These are phyloP conservation scores for Micractinium conductrix DNA, from an alignment of 139 green algal species.

Conservation along the genomic window DNA sequence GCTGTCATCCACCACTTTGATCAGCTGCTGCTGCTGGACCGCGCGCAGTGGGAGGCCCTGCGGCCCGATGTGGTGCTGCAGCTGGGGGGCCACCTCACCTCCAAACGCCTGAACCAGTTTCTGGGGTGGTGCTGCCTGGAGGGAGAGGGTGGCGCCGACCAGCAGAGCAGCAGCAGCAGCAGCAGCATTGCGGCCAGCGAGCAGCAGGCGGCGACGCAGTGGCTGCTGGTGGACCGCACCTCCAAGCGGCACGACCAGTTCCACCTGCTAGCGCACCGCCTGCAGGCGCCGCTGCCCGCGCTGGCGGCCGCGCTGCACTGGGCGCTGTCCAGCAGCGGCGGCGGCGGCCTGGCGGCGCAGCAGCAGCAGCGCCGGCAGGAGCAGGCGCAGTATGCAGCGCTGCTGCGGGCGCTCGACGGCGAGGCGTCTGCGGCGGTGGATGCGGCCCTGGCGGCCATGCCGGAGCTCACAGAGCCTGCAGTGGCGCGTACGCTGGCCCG, in stretches of 20 bases:
- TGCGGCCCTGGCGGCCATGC: constrained; percentile 38
- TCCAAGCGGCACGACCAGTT: constrained; percentile 79
- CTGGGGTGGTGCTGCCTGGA: constrained; percentile 74
- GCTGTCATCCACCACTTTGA: constrained; percentile 77
- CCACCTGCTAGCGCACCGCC: constrained; percentile 70
- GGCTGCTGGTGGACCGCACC: constrained; percentile 58
- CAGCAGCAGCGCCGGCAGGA: constrained; percentile 1
- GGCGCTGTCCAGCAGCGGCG: not conserved
- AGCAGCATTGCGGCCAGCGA: not conserved
- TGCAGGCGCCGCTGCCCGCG: constrained; percentile 56
- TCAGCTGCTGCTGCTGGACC: constrained; percentile 74
- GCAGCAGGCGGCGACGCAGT: constrained; percentile 23
- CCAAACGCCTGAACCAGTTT: constrained; percentile 87
- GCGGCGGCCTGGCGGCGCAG: too few relatives aligned
- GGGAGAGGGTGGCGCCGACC: constrained; percentile 1
- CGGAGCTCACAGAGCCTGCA: constrained; percentile 67
- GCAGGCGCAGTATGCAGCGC: constrained; percentile 36
- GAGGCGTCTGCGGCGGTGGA: constrained; percentile 50
- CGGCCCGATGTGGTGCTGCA: constrained; percentile 86
- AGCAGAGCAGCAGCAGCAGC: not conserved
- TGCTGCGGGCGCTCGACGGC: constrained; percentile 56
- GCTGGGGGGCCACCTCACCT: constrained; percentile 81
- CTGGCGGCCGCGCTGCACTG: constrained; percentile 34
- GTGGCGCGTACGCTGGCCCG: constrained; percentile 65
- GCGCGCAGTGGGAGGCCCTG: constrained; percentile 60